Evolutionary conservation across 2,329 filamentous ascomycete species (phyloP).

Genomic region (Beauveria rudraprayagi): DNA sequence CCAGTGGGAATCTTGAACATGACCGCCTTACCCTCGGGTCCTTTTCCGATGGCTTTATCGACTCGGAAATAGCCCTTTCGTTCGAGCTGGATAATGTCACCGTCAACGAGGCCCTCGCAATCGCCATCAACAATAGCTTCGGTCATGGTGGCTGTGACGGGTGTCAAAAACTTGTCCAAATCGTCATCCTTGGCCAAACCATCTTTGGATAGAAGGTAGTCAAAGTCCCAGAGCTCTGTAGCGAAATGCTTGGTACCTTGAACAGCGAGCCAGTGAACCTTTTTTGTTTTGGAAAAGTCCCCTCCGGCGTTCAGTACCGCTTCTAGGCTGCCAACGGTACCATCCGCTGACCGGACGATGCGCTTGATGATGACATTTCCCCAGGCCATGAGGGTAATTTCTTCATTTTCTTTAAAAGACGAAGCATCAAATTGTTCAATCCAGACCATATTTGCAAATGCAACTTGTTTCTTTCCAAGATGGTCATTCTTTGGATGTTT

Average conservation of each 20-base stretch:
- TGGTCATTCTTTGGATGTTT: constrained; percentile 75
- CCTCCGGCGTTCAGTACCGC: constrained; percentile 74
- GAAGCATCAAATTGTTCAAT: constrained; percentile 75
- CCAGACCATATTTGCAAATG: constrained; percentile 61
- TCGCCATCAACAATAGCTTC: no score
- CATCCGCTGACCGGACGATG: constrained; percentile 38
- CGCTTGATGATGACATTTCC: constrained; percentile 68
- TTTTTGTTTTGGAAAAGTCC: constrained; percentile 83
- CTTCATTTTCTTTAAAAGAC: constrained; percentile 69
- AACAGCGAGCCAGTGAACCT: constrained; percentile 1
- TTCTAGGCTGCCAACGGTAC: constrained; percentile 56
- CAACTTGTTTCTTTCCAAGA: constrained; percentile 74
- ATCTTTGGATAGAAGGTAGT: no score
- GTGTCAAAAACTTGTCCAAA: no score
- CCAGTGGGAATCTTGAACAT: no score
- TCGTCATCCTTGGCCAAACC: no score
- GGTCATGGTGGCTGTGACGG: no score
- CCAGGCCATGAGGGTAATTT: constrained; percentile 89
- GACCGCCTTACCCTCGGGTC: no score
- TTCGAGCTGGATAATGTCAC: no score
- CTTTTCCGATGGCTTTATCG: no score
- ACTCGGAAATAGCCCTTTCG: no score
- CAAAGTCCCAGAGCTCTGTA: neutral
- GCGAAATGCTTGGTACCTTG: neutral
- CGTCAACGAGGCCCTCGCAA: no score